Evolutionary conservation across 257 asterid species (phyloP), one percentile per base, ranked within the genome.

Genomic region (Salvia hispanica): DNA sequence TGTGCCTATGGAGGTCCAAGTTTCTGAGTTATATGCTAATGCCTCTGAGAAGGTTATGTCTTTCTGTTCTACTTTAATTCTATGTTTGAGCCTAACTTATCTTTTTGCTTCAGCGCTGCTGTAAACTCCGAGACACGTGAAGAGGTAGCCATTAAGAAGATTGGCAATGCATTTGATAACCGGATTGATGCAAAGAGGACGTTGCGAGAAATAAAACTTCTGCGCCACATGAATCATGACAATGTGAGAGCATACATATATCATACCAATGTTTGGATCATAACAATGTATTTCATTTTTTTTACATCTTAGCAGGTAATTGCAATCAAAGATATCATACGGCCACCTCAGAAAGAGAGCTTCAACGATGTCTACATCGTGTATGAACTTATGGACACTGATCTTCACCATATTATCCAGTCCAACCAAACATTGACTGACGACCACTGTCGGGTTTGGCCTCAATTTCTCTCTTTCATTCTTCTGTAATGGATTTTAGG

Each of bases 71-170:
- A 15, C 63, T 63, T 58, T 31, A 5, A 13, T 52, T 11, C 7
- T 12, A 7, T 4, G 55, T n/a, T n/a, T 36, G 45, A 59, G 48
- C 76, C 71, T 80, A 78, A 76, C 45, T 15, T 72, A 14, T 66
- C 31, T 81, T 28, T 28, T 73, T 66, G 79, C 28, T 78, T 45
- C 69, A 94, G 99, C 75, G 95, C 99, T 55, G 99, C 96, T 79
- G 58, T 84, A 71, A 94, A 94, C 87, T 83, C 95, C 37, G 97
- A 86, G 85, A 94, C 97, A n/a, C 91, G 81, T 10, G 93, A 88
- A 75, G 95, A 94, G 83, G 95, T 94, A 46, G 99, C 99, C 53
- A 94, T 94, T 66, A 94, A 94, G 83, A 94, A 94, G 95, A 94
- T 94, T 73, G 99, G 99, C 34, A 94, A 94, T 74, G 99, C 99